Percentiles rank a stretch among this genome's conserved stretches.
Evolutionary conservation across 805 yeast species (phyloP).

Genomic region (Saccharomycopsis vini): DNA sequence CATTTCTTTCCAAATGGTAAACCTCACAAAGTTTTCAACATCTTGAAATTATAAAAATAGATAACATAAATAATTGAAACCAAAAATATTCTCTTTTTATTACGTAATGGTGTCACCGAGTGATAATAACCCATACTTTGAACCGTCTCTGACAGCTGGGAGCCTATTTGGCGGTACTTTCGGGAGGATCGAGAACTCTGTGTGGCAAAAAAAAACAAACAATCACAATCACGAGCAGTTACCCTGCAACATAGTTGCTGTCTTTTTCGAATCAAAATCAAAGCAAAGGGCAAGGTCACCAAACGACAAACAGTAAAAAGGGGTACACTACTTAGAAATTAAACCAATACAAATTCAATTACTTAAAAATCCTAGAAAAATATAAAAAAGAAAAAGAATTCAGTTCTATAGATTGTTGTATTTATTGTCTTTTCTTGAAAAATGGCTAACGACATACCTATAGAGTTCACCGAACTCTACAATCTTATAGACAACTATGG

Average conservation of each 20-base stretch:
- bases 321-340: background rate
- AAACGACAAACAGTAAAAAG: background rate
- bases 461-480: slow-evolving; percentile 91
- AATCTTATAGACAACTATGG: slow-evolving; percentile 43
- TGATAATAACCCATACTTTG: no score
- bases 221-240: background rate
- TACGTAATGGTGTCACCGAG: no score
- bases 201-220: no score
- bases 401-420: background rate
- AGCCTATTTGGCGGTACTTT: no score
- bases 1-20: no score
- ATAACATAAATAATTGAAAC: no score
- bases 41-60: no score
- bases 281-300: background rate
- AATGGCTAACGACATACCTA: slow-evolving; percentile 61
- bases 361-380: background rate
- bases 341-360: background rate
- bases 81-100: no score
- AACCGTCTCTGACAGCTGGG: no score
- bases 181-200: no score
- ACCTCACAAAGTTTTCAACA: no score
- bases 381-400: no score
- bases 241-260: background rate
- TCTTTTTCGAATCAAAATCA: background rate
- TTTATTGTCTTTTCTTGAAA: background rate